Percentiles rank a stretch among this genome's conserved stretches.
phyloP scores from a whole-genome alignment of 768 basidiomycete genomes.

The Erythrobasidium yunnanense region DNA sequence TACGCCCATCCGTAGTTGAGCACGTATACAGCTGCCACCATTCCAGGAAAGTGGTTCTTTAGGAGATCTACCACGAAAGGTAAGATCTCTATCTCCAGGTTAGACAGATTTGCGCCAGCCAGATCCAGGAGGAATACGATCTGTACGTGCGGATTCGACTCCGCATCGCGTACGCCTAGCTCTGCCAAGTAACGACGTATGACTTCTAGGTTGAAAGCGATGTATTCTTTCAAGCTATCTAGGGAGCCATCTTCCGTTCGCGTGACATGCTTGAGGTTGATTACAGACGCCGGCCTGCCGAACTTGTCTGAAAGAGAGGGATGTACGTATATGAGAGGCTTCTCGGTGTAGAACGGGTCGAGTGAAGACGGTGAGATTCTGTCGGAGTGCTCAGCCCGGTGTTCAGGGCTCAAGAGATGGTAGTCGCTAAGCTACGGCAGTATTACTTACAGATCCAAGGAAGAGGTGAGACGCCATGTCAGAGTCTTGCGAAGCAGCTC shows the following conservation, averaged over 20 bases:
- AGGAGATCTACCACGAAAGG: constrained; percentile 37
- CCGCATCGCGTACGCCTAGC: constrained; percentile 22
- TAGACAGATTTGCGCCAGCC: constrained; percentile 28
- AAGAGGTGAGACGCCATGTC: constrained; percentile 30
- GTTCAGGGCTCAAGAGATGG: neutral
- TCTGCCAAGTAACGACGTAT: constrained; percentile 32
- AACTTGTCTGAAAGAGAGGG: constrained; percentile 33
- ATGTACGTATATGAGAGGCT: constrained; percentile 36
- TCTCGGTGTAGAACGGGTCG: constrained; percentile 22
- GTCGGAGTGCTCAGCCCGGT: neutral
- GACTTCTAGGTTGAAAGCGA: constrained; percentile 30
- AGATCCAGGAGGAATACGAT: constrained; percentile 37
- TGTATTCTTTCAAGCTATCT: constrained; percentile 35
- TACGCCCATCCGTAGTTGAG: constrained; percentile 37
- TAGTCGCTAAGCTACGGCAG: neutral
- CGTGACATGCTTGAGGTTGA: constrained; percentile 32
- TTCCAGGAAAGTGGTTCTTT: constrained; percentile 34
- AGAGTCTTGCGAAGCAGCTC: constrained; percentile 33
- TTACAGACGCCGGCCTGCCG: constrained; percentile 33
- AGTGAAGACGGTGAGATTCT: constrained; percentile 19
- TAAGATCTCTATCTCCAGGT: constrained; percentile 36
- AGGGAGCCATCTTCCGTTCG: constrained; percentile 32
- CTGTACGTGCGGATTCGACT: constrained; percentile 25
- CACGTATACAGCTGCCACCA: constrained; percentile 27
- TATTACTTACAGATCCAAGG: constrained; percentile 5